A percentile compares a stretch with the other conserved stretches of the same genome.
Evolutionary conservation across 495 filamentous ascomycete genomes (phyloP).

Genomic region (Tuber calosporum): DNA sequence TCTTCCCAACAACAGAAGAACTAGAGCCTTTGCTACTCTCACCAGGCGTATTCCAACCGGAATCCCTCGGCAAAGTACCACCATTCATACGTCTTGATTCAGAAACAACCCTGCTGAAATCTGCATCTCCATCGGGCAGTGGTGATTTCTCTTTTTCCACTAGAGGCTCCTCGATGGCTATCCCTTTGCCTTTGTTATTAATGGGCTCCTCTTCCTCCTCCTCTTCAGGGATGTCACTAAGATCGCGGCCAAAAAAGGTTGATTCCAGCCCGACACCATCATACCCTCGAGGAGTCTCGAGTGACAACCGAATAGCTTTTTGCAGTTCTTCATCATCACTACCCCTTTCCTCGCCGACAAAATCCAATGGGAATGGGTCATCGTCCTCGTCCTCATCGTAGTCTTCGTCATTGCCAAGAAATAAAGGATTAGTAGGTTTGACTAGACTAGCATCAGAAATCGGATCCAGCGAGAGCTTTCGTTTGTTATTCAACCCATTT

Average conservation of each 20-base stretch:
- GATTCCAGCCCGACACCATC: slow-evolving; percentile 32
- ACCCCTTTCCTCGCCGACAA: slow-evolving; percentile 21
- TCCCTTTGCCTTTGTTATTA: slow-evolving; percentile 33
- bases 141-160: neutral
- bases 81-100: slow-evolving; percentile 49
- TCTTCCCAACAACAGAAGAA: slow-evolving; percentile 17
- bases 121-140: slow-evolving; percentile 44
- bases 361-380: slow-evolving; percentile 10
- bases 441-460: neutral
- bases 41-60: slow-evolving; percentile 43
- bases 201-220: slow-evolving; percentile 33
- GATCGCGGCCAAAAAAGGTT: slow-evolving; percentile 38
- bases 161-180: slow-evolving; percentile 19
- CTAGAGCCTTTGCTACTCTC: slow-evolving; percentile 39
- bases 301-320: slow-evolving; percentile 75
- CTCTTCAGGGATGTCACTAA: slow-evolving; percentile 33
- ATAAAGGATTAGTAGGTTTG: slow-evolving; percentile 26
- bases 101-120: slow-evolving; percentile 52
- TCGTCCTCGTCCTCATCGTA: slow-evolving; percentile 23
- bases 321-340: slow-evolving; percentile 62
- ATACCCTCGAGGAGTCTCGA: slow-evolving; percentile 44
- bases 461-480: neutral
- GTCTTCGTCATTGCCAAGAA: slow-evolving; percentile 30
- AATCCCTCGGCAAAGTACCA: slow-evolving; percentile 42
- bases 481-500: slow-evolving; percentile 6